Evolutionary conservation across 2,329 filamentous ascomycete species (phyloP), one percentile per base, ranked within the genome.

Genomic region (Myriosclerotinia scirpicola): DNA sequence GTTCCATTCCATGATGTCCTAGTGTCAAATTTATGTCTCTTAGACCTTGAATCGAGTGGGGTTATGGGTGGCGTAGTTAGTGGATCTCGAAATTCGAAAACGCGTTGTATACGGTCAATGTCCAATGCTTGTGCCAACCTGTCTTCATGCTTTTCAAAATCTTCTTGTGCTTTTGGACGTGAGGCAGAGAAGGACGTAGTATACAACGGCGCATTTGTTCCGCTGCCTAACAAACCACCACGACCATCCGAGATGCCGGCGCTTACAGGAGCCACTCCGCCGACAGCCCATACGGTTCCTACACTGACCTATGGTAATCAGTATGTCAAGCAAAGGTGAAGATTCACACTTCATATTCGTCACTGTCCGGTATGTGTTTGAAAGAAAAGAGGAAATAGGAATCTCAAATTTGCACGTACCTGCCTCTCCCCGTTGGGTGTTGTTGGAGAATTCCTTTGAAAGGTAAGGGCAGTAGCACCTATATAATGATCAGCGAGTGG

Each of bases 121-220:
- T 91, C 85, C 62, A 98, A 82, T 3, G 95, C 95, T 20, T 89
- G 81, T 11, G 93, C 93, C 65, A 99, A 79, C 38, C 92, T 87
- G 52, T 85, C 84, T 73, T 90, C 86, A 74, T 96, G 90, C 63
- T 85, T 87, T 66, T 89, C 85, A 15, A 83, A 79, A 52, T 92
- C 86, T 48, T 90, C 86, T 48, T 85, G 82, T 1, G 81, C 75
- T 55, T 77, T 81, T 7, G 79, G 76, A 26, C 77, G 77, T 0
- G 76, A 68, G 7, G 75, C 76, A 0, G 80, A 77, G 65, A 86
- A 87, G 0, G 80, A 78, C n/a, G 82, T 83, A 0, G 81, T 80
- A 69, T 84, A 85, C n/a, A 86, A 80, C 6, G 88, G 90, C 50
- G 91, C 91, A 74, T 87, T 91, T 1, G 89, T 90, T 40, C 90